Conservation (phyloP, 2,329 filamentous ascomycete genomes). For the Arthrobotrys sphaeroides region DNA sequence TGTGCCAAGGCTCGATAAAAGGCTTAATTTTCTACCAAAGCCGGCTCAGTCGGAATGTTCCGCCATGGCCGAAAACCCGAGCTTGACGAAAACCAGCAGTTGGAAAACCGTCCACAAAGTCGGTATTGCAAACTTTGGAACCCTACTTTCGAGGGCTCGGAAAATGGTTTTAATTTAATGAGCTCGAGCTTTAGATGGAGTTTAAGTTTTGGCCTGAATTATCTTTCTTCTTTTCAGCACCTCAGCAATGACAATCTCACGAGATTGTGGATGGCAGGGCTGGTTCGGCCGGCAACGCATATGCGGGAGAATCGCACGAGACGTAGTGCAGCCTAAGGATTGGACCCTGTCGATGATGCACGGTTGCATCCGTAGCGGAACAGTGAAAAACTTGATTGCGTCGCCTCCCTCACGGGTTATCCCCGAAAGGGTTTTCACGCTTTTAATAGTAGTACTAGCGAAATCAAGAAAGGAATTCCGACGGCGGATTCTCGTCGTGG, state of each 20-base stretch:
- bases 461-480: background rate
- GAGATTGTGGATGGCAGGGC: background rate
- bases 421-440: background rate
- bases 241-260: conserved; percentile 7
- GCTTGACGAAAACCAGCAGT: background rate
- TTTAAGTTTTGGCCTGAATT: background rate
- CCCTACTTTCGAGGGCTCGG: background rate
- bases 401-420: background rate
- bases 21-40: conserved; percentile 34
- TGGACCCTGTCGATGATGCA: conserved; percentile 47
- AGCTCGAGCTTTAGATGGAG: no score
- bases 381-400: conserved; percentile 28
- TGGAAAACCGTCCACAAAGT: no score
- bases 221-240: background rate
- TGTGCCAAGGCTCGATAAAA: conserved; percentile 52
- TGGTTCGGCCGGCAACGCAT: conserved; percentile 20
- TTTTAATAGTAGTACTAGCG: conserved; percentile 37
- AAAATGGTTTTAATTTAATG: no score
- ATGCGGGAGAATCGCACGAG: conserved; percentile 25
- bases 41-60: conserved; percentile 32
- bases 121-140: no score
- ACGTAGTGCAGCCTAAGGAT: conserved; percentile 23
- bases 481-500: background rate
- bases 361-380: conserved; percentile 17
- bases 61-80: background rate